phyloP scores from a whole-genome alignment of 495 filamentous ascomycete genomes.

The Penicillium salamii region DNA sequence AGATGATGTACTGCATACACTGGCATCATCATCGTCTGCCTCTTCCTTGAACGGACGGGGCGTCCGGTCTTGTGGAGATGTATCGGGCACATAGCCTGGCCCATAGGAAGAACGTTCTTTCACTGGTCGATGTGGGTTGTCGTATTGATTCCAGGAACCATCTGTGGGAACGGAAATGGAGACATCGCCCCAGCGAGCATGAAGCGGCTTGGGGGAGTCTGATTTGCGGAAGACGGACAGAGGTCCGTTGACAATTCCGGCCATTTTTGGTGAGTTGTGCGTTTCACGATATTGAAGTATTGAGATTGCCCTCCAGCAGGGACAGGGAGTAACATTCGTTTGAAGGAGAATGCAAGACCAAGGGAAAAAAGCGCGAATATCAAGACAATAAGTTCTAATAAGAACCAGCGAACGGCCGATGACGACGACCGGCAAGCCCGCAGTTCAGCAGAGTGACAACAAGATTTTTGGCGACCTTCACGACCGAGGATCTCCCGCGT shows the following conservation, averaged over 20 bases:
- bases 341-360: neutral
- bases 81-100: slow-evolving; percentile 27
- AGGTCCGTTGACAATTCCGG: slow-evolving; percentile 28
- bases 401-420: neutral
- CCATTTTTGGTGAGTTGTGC: slow-evolving; percentile 15
- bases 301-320: neutral
- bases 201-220: slow-evolving; percentile 28
- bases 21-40: slow-evolving; percentile 12
- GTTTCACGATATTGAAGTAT: neutral
- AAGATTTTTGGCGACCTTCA: slow-evolving; percentile 8
- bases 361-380: neutral
- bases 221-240: slow-evolving; percentile 34
- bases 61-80: slow-evolving; percentile 10
- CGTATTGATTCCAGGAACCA: slow-evolving; percentile 41
- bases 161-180: slow-evolving; percentile 36
- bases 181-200: slow-evolving; percentile 42
- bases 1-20: slow-evolving; percentile 1
- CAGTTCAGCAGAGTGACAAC: neutral
- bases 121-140: slow-evolving; percentile 29
- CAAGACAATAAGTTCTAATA: neutral
- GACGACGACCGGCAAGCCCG: neutral
- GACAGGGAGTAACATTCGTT: slow-evolving; percentile 13
- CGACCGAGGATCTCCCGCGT: slow-evolving; percentile 1
- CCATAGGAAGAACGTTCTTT: slow-evolving; percentile 22
- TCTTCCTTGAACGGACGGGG: neutral